Evolutionary conservation across 2,329 filamentous ascomycete species (phyloP).

Genomic region (Grosmannia clavigera): DNA sequence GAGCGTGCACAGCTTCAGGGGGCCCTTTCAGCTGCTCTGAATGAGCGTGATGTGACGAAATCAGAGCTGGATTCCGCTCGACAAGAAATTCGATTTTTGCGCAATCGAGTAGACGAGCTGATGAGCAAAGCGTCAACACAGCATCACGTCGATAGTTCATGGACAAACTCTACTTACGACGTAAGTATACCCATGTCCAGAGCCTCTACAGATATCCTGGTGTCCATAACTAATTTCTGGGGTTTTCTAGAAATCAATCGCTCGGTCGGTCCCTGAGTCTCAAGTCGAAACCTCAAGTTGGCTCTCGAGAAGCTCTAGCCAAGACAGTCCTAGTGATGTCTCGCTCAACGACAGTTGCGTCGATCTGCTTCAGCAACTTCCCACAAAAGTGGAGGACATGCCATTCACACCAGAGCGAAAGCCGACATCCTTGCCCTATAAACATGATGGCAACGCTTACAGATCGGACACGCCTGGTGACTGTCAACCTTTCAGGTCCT

Average conservation of each 20-base stretch:
- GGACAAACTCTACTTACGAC: background rate
- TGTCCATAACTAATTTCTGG: background rate
- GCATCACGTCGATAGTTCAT: background rate
- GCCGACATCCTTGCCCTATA: too few relatives aligned
- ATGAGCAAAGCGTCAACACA: background rate
- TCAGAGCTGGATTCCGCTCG: constrained; percentile 3
- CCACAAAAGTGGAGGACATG: constrained; percentile 9
- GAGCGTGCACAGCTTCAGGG: constrained; percentile 10
- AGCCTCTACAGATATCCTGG: background rate
- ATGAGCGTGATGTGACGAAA: constrained; percentile 6
- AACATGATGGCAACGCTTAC: background rate
- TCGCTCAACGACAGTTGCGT: background rate
- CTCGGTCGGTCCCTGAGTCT: background rate
- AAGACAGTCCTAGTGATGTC: background rate
- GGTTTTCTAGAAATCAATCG: background rate
- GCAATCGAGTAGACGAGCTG: constrained; percentile 1
- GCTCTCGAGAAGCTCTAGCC: background rate
- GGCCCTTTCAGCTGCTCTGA: constrained; percentile 7
- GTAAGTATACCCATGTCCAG: background rate
- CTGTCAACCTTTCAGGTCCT: background rate
- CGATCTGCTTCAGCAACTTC: constrained; percentile 4
- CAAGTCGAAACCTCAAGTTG: background rate
- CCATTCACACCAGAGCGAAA: constrained; percentile 6
- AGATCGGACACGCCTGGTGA: background rate
- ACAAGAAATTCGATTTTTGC: constrained; percentile 9